Evolutionary conservation across 176 grass and related monocot genomes (phyloP), one percentile per base, ranked within the genome.

Genomic region (Ensete glaucum): DNA sequence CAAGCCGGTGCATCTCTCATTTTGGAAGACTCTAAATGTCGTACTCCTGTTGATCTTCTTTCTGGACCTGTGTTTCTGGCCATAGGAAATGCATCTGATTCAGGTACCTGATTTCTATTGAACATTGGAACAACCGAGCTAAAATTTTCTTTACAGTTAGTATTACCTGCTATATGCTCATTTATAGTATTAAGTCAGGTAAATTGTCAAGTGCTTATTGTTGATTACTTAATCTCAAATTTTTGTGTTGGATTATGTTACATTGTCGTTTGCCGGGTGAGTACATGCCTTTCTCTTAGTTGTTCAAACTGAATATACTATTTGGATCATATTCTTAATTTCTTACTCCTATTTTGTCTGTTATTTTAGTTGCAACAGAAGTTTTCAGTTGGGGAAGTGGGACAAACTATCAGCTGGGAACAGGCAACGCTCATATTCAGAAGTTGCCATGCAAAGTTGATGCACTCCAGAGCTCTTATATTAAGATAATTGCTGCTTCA

Each of bases 371-470:
- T 91, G 70, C 87, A 58, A 99, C 82, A 1, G 95, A 99, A 86
- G 90, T 99, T 50, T 94, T 89, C 81, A 94, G 95, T 78, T 99
- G 91, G 95, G 95, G 95, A 86, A 99, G 95, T 82, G 95, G 95
- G 34, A 94, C 95, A 53, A 99, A 99, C 74, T 99, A 91, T 87
- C 95, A 99, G 78, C 82, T 99, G 62, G 95, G 95, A 77, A 99
- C 90, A 8, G 95, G 95, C 69, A 99, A 99, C 78, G 86, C 95
- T 74, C 95, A 99, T 76, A 94, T 94, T 69, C 95, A 99, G 80
- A 99, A 91, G 84, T 67, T 94, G 62, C 95, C 95, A 78, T 99
- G 95, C 84, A 99, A 99, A 89, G 91, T 99, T 82, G 95, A 99
- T 81, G 83, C 81, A 70, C 77, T 99, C 82, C 95, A 94, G 80